phyloP scores from a whole-genome alignment of 129 eudicot genomes.

The Logfia minima region DNA sequence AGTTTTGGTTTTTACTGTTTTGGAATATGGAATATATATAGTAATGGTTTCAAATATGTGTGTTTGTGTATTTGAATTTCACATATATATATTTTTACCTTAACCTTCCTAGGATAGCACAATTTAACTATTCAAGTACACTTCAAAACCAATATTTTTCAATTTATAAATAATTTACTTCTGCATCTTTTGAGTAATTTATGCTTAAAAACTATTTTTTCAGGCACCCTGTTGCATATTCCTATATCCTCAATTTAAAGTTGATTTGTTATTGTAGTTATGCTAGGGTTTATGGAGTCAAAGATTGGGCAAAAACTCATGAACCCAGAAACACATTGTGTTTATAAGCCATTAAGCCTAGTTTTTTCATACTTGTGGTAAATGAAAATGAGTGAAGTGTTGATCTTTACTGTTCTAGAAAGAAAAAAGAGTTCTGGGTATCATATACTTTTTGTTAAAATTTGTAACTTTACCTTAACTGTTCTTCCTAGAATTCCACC shows the following conservation, averaged over 20 bases:
- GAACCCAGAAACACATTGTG: constrained; percentile 24
- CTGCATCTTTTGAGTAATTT: constrained; percentile 13
- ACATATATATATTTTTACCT: neutral
- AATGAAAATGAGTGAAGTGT: constrained; percentile 18
- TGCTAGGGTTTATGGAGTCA: constrained; percentile 12
- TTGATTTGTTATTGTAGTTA: neutral
- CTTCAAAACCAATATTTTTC: constrained; percentile 8
- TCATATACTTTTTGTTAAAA: constrained; percentile 15
- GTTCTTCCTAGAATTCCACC: constrained; percentile 19
- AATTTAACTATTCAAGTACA: constrained; percentile 1
- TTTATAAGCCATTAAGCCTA: constrained; percentile 7
- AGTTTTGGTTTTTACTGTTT: constrained; percentile 19
- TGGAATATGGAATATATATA: neutral
- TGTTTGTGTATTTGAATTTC: neutral
- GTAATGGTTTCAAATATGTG: neutral
- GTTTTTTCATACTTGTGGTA: neutral
- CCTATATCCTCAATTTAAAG: neutral
- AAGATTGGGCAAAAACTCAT: constrained; percentile 12
- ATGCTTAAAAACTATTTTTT: neutral
- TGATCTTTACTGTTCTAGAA: constrained; percentile 21
- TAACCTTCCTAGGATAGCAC: neutral
- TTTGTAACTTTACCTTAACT: constrained; percentile 14
- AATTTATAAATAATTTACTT: neutral
- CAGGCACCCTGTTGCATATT: constrained; percentile 4
- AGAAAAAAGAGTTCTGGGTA: neutral